Evolutionary conservation across 2,329 filamentous ascomycete species (phyloP), one percentile per base, ranked within the genome.

Genomic region (Pseudogymnoascus sp.): DNA sequence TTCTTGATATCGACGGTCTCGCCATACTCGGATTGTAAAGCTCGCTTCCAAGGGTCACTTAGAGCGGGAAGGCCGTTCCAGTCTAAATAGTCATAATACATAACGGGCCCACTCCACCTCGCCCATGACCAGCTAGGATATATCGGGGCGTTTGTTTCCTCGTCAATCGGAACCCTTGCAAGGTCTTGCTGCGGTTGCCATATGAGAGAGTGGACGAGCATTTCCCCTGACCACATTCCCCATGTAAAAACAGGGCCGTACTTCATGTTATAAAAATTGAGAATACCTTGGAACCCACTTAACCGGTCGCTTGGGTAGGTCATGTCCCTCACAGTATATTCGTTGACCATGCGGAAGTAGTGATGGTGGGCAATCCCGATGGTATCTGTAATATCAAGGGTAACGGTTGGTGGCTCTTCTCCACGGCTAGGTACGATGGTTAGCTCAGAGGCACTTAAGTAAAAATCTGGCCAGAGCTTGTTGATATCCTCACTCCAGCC

Each of bases 101-200:
- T 34, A 3, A 56, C 49, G 4, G 49, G 8, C 9, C 49, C 25
- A 12, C 25, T 56, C 49, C 49, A 56, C 2, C 49, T 28, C 0
- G 49, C 49, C 49, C 49, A 56, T 14, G 49, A 56, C 49, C 49
- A 56, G 25, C 25, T 56, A 34, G 49, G 49, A 34, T 56, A 56
- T 14, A 56, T 34, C 1, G 28, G 49, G 1, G 5, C 49, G 8
- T 56, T 34, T 9, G 28, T 56, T 31, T 56, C 6, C 5, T 18
- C n/a, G 3, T 56, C 9, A 5, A 56, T 18, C 1, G 49, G 25
- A 18, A 56, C 6, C n/a, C 49, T 56, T 34, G 2, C 2, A 3
- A 56, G 46, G 1, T 34, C 9, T 18, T 34, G 49, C 9, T 34
- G n/a, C 7, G 49, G 49, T 5, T 56, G 49, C 49, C 49, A 56